Evolutionary conservation across 352 stramenopile species (phyloP), one percentile per base, ranked within the genome.

Genomic region (Globisporangium apiculatum): DNA sequence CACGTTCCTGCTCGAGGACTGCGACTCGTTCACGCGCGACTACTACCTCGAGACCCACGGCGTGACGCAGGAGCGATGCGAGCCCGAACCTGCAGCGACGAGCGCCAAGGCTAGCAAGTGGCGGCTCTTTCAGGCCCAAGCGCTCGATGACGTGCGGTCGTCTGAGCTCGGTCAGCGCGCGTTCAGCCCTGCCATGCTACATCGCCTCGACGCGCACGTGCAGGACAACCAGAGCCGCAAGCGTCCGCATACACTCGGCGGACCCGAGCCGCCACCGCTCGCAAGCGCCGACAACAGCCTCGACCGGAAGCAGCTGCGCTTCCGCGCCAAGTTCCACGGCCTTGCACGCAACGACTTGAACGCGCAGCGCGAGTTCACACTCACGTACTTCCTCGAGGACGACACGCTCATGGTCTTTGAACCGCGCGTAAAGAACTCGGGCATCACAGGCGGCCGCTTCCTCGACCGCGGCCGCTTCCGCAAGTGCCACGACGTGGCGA

Each of bases 1-100:
- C 7, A 61, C 64, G n/a, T 71, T 98, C n/a, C 62, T 97, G 11
- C 75, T 98, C 15, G 73, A 96, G 60, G 83, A 94, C 61, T 98
- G 92, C 67, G 90, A 97, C 62, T 66, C 71, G 46, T 96, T 96
- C 63, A 98, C 91, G n/a, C 74, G 80, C 7, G 71, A 85, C 3
- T 98, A 93, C 76, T 98, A 96, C 65, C 53, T 91, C 42, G 71
- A 87, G 57, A 83, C 66, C 7, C 67, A 90, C 41, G 88, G 91
- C 10, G 70, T 97, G 41, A 87, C 80, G 3, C 91, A 98, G 43
- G 80, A 94, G 47, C 61, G 58, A 14, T 72, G 69, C 48, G 68
- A 84, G 35, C 54, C 69, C 1, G 54, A 57, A 40, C 15, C 41
- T 47, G 12, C 35, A 7, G 36, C 58, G 2, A n/a, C 49, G 43